Percentiles rank a stretch among this genome's conserved stretches.
phyloP scores from a whole-genome alignment of 1,139 yeast genomes.

The Keqinozyma sinolaborantium region DNA sequence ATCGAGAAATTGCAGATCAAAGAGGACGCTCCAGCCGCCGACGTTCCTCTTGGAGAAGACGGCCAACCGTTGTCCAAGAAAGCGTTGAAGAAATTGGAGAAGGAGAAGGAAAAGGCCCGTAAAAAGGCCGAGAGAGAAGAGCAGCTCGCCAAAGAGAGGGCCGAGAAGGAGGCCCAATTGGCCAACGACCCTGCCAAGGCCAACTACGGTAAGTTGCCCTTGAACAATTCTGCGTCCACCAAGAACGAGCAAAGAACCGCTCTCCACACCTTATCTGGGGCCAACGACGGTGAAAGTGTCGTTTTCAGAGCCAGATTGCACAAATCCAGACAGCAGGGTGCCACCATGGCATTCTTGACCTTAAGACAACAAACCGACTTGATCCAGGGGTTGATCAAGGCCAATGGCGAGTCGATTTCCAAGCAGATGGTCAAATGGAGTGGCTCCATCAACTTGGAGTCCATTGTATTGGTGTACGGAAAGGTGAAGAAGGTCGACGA shows the following conservation, averaged over 20 bases:
- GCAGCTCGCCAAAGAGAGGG: slow-evolving; percentile 80
- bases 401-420: slow-evolving; percentile 59
- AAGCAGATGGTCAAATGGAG: slow-evolving; percentile 98
- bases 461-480: slow-evolving; percentile 91
- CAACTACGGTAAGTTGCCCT: slow-evolving; percentile 85
- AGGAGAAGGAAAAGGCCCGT: slow-evolving; percentile 87
- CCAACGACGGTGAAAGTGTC: slow-evolving; percentile 75
- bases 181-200: slow-evolving; percentile 83
- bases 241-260: slow-evolving; percentile 57
- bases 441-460: slow-evolving; percentile 78
- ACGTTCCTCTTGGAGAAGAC: slow-evolving; percentile 63
- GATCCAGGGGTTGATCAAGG: slow-evolving; percentile 81
- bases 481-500: slow-evolving; percentile 79
- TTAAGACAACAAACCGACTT: slow-evolving; percentile 85
- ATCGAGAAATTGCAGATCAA: slow-evolving; percentile 30
- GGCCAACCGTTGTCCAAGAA: slow-evolving; percentile 95
- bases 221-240: slow-evolving; percentile 74
- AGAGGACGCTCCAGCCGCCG: slow-evolving; percentile 21
- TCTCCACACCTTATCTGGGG: slow-evolving; percentile 53
- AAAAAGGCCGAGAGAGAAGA: slow-evolving; percentile 94
- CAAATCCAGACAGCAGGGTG: slow-evolving; percentile 92
- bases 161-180: slow-evolving; percentile 67
- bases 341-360: slow-evolving; percentile 85
- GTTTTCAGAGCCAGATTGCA: slow-evolving; percentile 92
- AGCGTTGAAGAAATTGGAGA: slow-evolving; percentile 90